Percentiles rank a stretch among this genome's conserved stretches.
phyloP scores from a whole-genome alignment of 352 stramenopile species.

The Salisapilia sapeloensis region DNA sequence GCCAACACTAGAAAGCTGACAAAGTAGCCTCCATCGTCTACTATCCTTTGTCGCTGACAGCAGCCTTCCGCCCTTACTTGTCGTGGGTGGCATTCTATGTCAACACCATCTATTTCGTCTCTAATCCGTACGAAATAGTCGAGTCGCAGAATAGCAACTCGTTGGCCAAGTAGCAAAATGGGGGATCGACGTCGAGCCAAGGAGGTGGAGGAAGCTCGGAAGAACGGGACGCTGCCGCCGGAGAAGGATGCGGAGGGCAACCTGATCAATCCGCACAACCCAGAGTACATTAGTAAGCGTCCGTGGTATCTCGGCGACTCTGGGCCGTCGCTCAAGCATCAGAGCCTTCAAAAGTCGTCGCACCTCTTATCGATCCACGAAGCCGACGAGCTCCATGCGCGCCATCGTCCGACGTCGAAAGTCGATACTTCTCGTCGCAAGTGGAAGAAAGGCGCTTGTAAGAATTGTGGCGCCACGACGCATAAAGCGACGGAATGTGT shows the following conservation, averaged over 20 bases:
- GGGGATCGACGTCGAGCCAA: no score
- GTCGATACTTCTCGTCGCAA: constrained; percentile 16
- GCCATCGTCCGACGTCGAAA: constrained; percentile 10
- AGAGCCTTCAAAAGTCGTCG: constrained; percentile 84
- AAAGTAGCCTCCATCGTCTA: no score
- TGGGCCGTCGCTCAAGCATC: constrained; percentile 90
- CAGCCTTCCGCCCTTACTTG: no score
- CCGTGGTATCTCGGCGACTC: constrained; percentile 96
- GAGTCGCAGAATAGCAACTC: no score
- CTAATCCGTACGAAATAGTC: no score
- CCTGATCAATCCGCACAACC: constrained; percentile 99
- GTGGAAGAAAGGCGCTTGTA: constrained; percentile 85
- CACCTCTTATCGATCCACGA: constrained; percentile 84
- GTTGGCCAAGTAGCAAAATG: no score
- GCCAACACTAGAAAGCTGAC: no score
- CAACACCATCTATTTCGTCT: no score
- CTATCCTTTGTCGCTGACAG: no score
- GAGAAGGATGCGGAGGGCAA: constrained; percentile 84
- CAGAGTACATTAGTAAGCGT: constrained; percentile 98
- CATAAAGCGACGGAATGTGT: constrained; percentile 88
- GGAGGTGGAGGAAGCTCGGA: constrained; percentile 82
- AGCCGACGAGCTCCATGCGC: constrained; percentile 64
- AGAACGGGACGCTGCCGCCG: constrained; percentile 73
- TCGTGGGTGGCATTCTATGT: no score
- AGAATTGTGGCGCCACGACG: constrained; percentile 88